These are phyloP conservation scores for Phialophora verrucosa DNA, from an alignment of 2,329 filamentous ascomycete genomes.

Conservation along the genomic window DNA sequence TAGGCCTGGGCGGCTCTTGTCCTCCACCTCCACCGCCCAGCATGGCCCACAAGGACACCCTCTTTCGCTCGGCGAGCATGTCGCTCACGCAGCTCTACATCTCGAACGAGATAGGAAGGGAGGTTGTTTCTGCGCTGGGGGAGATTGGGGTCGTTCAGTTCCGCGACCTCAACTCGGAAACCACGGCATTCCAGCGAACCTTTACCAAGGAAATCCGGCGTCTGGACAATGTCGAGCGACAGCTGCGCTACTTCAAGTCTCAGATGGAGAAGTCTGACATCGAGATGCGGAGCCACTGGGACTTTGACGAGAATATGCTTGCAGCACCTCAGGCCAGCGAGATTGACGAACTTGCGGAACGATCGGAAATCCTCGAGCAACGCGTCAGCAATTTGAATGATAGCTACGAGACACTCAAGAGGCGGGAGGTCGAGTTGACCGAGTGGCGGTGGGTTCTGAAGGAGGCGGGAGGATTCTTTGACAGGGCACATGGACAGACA, in stretches of 20 bases:
- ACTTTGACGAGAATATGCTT: conserved; percentile 79
- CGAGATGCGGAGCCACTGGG: conserved; percentile 83
- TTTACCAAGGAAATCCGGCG: conserved; percentile 98
- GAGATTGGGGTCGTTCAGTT: conserved; percentile 97
- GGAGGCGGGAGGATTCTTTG: conserved; percentile 97
- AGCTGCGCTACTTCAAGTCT: conserved; percentile 90
- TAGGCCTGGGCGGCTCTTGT: conserved; percentile 39
- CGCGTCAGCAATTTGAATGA: conserved; percentile 91
- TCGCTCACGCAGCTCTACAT: conserved; percentile 99
- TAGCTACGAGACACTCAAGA: conserved; percentile 98
- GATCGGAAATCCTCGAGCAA: conserved; percentile 90
- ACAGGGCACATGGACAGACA: conserved; percentile 88
- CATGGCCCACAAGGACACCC: conserved; percentile 79
- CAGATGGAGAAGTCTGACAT: conserved; percentile 96
- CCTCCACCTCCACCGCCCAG: conserved; percentile 27
- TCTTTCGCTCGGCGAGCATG: conserved; percentile 99
- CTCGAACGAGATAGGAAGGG: conserved; percentile 96
- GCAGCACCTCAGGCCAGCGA: conserved; percentile 89
- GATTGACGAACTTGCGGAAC: conserved; percentile 93
- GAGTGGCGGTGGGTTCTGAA: conserved; percentile 98
- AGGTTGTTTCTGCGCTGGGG: conserved; percentile 94
- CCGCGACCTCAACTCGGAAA: conserved; percentile 93
- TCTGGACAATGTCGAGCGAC: conserved; percentile 96
- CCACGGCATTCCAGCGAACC: conserved; percentile 92
- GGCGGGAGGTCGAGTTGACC: conserved; percentile 92